These are phyloP conservation scores for Fusarium sp. DNA, from an alignment of 2,329 filamentous ascomycete species.

Conservation along the genomic window DNA sequence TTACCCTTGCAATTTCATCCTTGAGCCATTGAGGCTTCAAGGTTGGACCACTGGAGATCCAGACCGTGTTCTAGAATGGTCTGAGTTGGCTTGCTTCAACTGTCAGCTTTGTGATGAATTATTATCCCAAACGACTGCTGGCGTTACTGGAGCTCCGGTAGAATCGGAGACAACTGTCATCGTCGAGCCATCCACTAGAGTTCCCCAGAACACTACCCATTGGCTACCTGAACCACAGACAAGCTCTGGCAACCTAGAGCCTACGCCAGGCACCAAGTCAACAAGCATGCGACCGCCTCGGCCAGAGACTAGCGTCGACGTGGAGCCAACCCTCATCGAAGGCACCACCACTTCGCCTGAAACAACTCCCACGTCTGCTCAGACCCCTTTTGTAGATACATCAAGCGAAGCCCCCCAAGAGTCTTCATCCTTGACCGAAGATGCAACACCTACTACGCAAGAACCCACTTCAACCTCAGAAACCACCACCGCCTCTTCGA, in stretches of 20 bases:
- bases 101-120: background rate
- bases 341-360: background rate
- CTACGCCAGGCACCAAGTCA: background rate
- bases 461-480: background rate
- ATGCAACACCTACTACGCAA: background rate
- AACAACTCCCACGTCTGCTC: background rate
- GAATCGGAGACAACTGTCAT: background rate
- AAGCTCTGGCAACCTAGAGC: background rate
- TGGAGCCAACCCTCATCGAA: background rate
- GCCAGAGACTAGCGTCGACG: background rate
- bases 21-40: background rate
- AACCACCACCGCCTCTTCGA: background rate
- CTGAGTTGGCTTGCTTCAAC: background rate
- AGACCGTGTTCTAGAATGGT: background rate
- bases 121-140: too few species aligned
- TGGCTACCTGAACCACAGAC: background rate
- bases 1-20: background rate
- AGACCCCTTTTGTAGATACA: background rate
- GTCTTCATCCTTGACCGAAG: background rate
- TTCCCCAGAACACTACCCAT: background rate
- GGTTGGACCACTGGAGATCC: background rate
- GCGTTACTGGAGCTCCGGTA: background rate
- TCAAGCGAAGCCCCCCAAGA: background rate
- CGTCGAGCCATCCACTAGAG: background rate
- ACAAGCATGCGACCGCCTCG: background rate